Evolutionary conservation across 306 rosid species (phyloP).

Genomic region (Corylus americana): DNA sequence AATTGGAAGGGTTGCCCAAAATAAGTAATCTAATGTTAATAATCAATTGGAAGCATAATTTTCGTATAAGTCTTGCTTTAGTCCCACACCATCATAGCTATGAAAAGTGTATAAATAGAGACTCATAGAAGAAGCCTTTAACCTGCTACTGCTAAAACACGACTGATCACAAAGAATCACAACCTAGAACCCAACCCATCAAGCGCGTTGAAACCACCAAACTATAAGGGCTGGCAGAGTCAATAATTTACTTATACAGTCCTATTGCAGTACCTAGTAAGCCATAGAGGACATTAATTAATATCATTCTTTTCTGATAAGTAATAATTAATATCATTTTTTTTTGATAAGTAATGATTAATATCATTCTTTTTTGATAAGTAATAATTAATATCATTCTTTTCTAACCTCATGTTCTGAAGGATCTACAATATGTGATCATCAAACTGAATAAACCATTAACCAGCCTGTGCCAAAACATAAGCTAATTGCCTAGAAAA

Average conservation of each 20-base stretch:
- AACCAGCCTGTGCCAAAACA: background rate
- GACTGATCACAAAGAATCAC: background rate
- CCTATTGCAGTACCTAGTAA: background rate
- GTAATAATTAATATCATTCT: background rate
- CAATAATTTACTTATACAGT: constrained; percentile 2
- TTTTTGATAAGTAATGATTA: background rate
- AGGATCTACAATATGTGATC: background rate
- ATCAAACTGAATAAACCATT: background rate
- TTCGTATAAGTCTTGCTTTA: background rate
- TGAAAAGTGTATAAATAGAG: background rate
- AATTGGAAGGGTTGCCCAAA: no score
- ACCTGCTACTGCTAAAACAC: background rate
- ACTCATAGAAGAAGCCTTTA: background rate
- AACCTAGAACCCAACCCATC: constrained; percentile 1
- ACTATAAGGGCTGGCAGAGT: constrained; percentile 13
- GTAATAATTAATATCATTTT: background rate
- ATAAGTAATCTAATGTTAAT: no score
- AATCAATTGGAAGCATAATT: no score
- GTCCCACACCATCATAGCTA: background rate
- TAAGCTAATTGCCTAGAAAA: background rate
- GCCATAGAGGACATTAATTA: constrained; percentile 12
- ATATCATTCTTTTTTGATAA: background rate
- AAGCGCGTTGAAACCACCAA: background rate
- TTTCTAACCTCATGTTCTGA: background rate
- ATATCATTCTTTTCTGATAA: constrained; percentile 3